Percentiles rank a stretch among this genome's conserved stretches.
phyloP scores from a whole-genome alignment of 1,139 yeast genomes.

The Eremothecium coryli region DNA sequence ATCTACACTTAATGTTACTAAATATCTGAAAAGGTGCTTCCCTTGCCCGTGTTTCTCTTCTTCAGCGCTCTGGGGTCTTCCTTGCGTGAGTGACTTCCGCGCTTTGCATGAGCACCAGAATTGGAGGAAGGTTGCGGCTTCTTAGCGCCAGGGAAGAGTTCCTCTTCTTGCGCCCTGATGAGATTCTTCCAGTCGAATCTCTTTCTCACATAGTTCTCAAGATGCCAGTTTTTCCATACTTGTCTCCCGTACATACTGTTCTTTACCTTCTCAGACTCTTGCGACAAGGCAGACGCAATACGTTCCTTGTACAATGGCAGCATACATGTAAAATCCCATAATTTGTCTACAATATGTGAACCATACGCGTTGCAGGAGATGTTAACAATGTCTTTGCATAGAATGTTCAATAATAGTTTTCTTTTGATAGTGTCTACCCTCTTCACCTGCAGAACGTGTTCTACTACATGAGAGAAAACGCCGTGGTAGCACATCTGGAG shows the following conservation, averaged over 20 bases:
- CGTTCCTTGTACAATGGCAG: slow-evolving; percentile 82
- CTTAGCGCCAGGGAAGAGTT: slow-evolving; percentile 33
- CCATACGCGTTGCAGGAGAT: slow-evolving; percentile 84
- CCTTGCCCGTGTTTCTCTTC: no score
- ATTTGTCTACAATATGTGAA: slow-evolving; percentile 78
- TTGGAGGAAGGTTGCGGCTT: slow-evolving; percentile 21
- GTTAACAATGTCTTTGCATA: slow-evolving; percentile 45
- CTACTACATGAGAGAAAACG: slow-evolving; percentile 80
- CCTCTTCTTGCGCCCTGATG: slow-evolving; percentile 63
- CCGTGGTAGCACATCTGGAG: slow-evolving; percentile 76
- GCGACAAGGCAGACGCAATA: slow-evolving; percentile 58
- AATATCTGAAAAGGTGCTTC: no score
- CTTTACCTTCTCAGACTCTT: slow-evolving; percentile 61
- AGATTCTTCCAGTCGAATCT: slow-evolving; percentile 74
- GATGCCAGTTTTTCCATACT: slow-evolving; percentile 88
- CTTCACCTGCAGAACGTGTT: slow-evolving; percentile 46
- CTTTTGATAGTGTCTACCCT: slow-evolving; percentile 49
- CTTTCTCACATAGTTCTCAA: slow-evolving; percentile 43
- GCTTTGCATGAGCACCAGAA: not conserved
- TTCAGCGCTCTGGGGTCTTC: not conserved
- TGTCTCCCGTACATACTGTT: slow-evolving; percentile 78
- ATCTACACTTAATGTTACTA: no score
- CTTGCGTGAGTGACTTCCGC: not conserved
- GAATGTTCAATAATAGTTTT: slow-evolving; percentile 55
- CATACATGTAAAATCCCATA: slow-evolving; percentile 71